These are phyloP conservation scores for Xenoacremonium recifei DNA, from an alignment of 2,329 filamentous ascomycete species.

Conservation along the genomic window DNA sequence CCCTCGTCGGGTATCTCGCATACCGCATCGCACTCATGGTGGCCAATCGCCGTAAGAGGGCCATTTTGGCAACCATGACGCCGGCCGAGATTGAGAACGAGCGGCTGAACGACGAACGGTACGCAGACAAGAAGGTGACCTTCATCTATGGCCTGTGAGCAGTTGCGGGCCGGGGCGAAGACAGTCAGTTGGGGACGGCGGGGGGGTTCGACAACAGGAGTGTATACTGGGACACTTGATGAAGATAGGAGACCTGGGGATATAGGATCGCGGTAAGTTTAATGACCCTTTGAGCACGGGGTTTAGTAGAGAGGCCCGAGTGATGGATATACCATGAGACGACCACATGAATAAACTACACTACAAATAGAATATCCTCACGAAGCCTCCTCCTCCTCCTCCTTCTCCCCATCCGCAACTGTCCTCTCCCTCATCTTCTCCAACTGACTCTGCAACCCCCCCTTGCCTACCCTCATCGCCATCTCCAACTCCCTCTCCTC, in stretches of 20 bases:
- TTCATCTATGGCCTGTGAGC: conserved; percentile 24
- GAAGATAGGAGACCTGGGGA: too few species aligned
- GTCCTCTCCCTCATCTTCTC: conserved; percentile 28
- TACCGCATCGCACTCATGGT: conserved; percentile 20
- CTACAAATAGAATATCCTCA: conserved; percentile 9
- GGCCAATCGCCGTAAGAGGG: conserved; percentile 19
- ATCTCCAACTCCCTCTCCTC: conserved; percentile 66
- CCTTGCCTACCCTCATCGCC: conserved; percentile 68
- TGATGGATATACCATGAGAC: too few species aligned
- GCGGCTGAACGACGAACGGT: conserved; percentile 21
- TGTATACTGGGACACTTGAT: too few species aligned
- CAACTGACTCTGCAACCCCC: conserved; percentile 63
- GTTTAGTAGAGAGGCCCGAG: too few species aligned
- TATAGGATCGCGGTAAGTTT: too few species aligned
- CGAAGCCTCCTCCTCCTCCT: conserved; percentile 18
- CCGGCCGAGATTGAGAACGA: conserved; percentile 23
- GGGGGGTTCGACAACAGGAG: too few species aligned
- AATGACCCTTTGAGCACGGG: too few species aligned
- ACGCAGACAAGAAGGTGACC: conserved; percentile 27
- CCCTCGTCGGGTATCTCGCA: conserved; percentile 20
- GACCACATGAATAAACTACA: too few species aligned
- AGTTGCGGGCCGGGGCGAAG: not conserved
- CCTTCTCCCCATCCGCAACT: conserved; percentile 32
- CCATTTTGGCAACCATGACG: conserved; percentile 16
- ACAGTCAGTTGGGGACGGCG: too few species aligned